Base-by-base conservation (phyloP, 2,329 filamentous ascomycete genomes). In the Paramyrothecium roridum region DNA sequence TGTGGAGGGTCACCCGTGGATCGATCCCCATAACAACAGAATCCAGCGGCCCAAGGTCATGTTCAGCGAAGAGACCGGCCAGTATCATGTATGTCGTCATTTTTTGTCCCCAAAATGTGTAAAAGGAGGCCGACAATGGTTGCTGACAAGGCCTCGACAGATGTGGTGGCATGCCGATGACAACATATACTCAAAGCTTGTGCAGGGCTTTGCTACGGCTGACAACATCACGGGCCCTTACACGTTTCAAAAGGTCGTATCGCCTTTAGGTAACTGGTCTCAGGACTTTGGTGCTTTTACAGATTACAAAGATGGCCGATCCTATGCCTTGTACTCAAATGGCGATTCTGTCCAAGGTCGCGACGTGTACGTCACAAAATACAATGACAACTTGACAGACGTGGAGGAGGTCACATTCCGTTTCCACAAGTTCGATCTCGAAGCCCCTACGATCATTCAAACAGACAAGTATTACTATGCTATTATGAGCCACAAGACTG, bases 141-240 rank as follows among this genome's bases (percentile, higher is more conserved):
- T 1, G 0, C 6, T 67, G 10, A 62, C 12, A 3, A 0, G 2
- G 26, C 6, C 10, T 30, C 6, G 1, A 52, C 69, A 82, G 65
- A 81, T 82, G 80, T 81, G 79, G 76, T 85, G 82, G 82, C 82
- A 85, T 57, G 82, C 82, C 30, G 82, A 85, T 56, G 83, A 85
- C 57, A 75, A 74, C 8, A 80, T 75, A 0, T 85, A 85, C 56
- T 80, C 80, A 8, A 73, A 77, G 59, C 73, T 85, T 0, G 73
- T 84, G 0, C 82, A 85, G 66, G 82, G 82, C 1, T 70, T 84
- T 34, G 82, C 82, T 3, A 77, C 76, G 2, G 75, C 81, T 0
- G 76, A 81, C 54, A 77, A 74, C 30, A 78, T 82, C 53, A 73
- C 71, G 0, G 82, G 82, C 0, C 82, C 82, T 0, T 85, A 84